Percentiles rank a stretch among this genome's conserved stretches.
phyloP scores from a whole-genome alignment of 148 eudicot genomes.

The Rhododendron molle region DNA sequence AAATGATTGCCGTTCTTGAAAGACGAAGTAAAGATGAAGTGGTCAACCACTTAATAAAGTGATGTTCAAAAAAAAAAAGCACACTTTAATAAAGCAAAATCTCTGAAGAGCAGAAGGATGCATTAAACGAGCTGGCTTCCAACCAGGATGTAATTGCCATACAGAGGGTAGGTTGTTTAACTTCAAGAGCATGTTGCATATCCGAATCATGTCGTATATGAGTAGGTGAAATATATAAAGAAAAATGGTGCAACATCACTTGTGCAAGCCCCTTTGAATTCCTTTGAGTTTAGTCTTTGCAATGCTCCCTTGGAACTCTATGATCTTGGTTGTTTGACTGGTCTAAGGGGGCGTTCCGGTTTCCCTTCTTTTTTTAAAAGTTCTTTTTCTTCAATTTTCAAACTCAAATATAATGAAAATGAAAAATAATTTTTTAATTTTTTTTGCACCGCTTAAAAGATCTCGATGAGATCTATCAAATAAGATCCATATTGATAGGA shows the following conservation, averaged over 20 bases:
- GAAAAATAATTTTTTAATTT: too few species aligned
- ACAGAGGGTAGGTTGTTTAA: not conserved
- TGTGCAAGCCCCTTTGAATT: not conserved
- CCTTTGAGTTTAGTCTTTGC: not conserved
- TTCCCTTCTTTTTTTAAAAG: too few species aligned
- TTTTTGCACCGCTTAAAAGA: too few species aligned
- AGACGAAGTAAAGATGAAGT: not conserved
- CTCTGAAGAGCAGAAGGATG: not conserved
- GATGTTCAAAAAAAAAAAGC: too few species aligned
- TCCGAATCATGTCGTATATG: not conserved
- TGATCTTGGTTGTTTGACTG: not conserved
- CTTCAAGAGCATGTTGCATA: not conserved
- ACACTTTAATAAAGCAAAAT: not conserved
- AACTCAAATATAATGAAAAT: too few species aligned
- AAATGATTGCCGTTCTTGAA: not conserved
- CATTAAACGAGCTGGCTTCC: not conserved
- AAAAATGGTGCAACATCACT: not conserved
- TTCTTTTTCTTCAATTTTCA: too few species aligned
- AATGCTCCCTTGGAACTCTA: not conserved
- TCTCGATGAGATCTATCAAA: too few species aligned
- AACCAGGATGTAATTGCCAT: not conserved
- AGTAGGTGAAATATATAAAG: not conserved
- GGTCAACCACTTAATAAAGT: not conserved
- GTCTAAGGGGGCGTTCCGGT: too few species aligned
- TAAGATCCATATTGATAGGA: too few species aligned